phyloP scores from a whole-genome alignment of 106 monocot genomes.

The Allium cepa region DNA sequence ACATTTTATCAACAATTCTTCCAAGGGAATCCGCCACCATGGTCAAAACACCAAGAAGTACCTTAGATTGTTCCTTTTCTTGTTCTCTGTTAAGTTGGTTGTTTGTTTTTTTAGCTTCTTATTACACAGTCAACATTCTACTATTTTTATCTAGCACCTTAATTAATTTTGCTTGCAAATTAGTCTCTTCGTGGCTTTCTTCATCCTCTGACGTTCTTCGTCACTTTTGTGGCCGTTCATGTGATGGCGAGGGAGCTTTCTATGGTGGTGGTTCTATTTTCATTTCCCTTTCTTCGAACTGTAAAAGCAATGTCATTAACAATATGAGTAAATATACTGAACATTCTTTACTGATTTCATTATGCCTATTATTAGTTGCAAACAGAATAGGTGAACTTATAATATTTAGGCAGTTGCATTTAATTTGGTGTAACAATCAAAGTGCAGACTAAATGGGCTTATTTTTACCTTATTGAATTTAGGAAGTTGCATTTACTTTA shows the following conservation, averaged over 20 bases:
- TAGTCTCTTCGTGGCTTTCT: background rate
- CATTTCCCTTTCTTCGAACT: background rate
- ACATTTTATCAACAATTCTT: slow-evolving; percentile 24
- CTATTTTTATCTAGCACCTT: slow-evolving; percentile 18
- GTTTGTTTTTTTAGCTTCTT: slow-evolving; percentile 14
- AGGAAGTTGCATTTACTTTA: no score
- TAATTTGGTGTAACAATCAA: no score
- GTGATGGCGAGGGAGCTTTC: slow-evolving; percentile 1
- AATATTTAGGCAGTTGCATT: no score
- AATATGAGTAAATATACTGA: no score
- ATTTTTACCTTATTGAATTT: no score
- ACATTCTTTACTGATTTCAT: no score
- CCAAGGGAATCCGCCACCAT: slow-evolving; percentile 22
- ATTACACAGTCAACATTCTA: slow-evolving; percentile 12
- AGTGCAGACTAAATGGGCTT: no score
- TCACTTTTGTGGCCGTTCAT: slow-evolving; percentile 1
- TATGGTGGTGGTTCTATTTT: background rate
- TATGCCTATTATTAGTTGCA: no score
- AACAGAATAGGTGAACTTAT: no score
- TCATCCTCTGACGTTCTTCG: slow-evolving; percentile 1
- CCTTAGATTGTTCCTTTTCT: slow-evolving; percentile 15
- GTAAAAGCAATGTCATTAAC: background rate
- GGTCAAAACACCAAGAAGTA: slow-evolving; percentile 11
- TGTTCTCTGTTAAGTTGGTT: slow-evolving; percentile 17
- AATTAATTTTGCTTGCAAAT: no score